Base-by-base conservation (phyloP, 371 early-diverging fungal species). In the Parasitella parasitica region DNA sequence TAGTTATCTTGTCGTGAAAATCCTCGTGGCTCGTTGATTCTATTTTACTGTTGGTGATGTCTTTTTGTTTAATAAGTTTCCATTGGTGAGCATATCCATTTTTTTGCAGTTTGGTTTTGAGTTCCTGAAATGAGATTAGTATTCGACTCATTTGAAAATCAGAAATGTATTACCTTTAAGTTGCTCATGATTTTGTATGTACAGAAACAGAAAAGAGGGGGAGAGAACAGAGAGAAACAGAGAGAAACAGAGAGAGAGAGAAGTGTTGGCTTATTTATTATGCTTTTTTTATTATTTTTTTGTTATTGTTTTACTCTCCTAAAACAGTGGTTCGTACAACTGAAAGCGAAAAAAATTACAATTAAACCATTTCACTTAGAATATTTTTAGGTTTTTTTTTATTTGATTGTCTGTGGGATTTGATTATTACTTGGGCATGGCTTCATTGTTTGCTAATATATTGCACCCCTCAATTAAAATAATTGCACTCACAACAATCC, bases 31-130 rank as follows among this genome's bases (percentile, higher is more conserved):
- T 46, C 3, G 6, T 24, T 0, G 0, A 5, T n/a, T 50, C 13
- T 22, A 51, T 24, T 46, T 18, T 20, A 46, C 22, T 20, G 22
- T 12, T 24, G 32, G 39, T 35, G 13, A 66, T 57, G 12, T 59
- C 41, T 54, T 61, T 64, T 0, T 65, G 63, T 53, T 73, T 73
- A 4, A 61, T 41, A 43, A 73, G 28, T 34, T 62, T 73, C 70
- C 74, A 73, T 26, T 62, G 58, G 26, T 67, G 57, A 5, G 53
- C 41, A 35, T 67, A 73, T 28, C 70, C 74, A 34, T 59, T 39
- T 5, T 36, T 18, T 27, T 49, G 39, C 4, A 73, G 57, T 15
- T 64, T 58, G 20, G 57, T 26, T 61, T 70, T 67, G 9, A 64
- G 51, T 30, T 63, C 43, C 64, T 68, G 34, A 37, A 5, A 39